Percentiles rank a stretch among this genome's conserved stretches.
These are phyloP conservation scores for Acacia concinna DNA, from an alignment of 331 rosid genomes.

Conservation along the genomic window DNA sequence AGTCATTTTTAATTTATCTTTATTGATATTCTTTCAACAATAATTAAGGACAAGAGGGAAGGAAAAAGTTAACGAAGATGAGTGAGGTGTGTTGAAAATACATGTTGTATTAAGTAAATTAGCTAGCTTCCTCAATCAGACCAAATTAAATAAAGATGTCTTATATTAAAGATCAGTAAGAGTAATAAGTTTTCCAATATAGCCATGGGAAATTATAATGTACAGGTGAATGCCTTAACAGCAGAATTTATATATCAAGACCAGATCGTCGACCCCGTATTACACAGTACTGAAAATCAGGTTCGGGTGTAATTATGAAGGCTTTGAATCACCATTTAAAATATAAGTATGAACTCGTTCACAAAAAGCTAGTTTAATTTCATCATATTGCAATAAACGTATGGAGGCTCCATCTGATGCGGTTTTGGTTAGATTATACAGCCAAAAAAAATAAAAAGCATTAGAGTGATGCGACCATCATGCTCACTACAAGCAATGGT, in stretches of 20 bases:
- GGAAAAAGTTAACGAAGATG: too few relatives aligned
- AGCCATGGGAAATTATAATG: not conserved
- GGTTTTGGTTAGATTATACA: not conserved
- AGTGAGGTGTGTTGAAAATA: too few relatives aligned
- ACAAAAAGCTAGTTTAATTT: conserved; percentile 31
- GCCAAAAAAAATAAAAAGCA: not conserved
- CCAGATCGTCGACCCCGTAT: conserved; percentile 69
- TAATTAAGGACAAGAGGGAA: too few relatives aligned
- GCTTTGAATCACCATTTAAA: conserved; percentile 63
- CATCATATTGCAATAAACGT: conserved; percentile 7
- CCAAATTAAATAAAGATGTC: too few relatives aligned
- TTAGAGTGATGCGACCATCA: not conserved
- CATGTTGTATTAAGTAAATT: too few relatives aligned
- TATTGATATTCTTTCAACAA: too few relatives aligned
- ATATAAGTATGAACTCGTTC: conserved; percentile 45
- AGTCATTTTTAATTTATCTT: too few relatives aligned
- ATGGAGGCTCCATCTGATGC: not conserved
- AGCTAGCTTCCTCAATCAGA: too few relatives aligned
- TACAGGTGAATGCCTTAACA: not conserved
- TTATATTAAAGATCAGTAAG: too few relatives aligned
- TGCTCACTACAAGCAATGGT: not conserved
- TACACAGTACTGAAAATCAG: conserved; percentile 50
- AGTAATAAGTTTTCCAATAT: not conserved
- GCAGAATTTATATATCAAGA: conserved; percentile 23
- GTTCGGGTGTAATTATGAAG: conserved; percentile 48